A percentile compares a stretch with the other conserved stretches of the same genome.
Evolutionary conservation across 345 rosid species (phyloP).

Genomic region (Eucalyptus regnans): DNA sequence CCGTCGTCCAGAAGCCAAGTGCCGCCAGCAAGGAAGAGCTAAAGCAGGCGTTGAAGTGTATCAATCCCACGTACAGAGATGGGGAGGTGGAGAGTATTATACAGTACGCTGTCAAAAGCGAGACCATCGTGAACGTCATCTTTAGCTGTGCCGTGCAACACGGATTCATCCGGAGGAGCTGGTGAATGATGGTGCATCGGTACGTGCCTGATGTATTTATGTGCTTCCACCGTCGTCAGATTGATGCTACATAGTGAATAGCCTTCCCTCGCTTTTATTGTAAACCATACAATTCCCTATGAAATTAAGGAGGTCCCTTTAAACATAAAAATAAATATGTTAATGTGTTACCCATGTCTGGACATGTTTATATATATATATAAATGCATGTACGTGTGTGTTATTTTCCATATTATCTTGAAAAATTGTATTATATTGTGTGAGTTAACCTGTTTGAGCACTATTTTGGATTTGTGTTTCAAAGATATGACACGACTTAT

Average conservation of each 20-base stretch:
- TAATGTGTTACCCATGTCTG: not conserved
- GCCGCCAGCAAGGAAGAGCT: not conserved
- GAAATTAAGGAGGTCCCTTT: not conserved
- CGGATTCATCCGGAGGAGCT: not conserved
- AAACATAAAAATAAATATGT: not conserved
- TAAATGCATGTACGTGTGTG: fast-evolving
- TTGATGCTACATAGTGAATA: not conserved
- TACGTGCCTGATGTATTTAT: not conserved
- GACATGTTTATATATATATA: not conserved
- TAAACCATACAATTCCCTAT: not conserved
- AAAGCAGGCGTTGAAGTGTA: not conserved
- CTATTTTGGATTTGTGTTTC: not conserved
- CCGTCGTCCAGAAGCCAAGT: not conserved
- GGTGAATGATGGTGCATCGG: not conserved
- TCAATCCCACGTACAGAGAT: not conserved
- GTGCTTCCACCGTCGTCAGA: not conserved
- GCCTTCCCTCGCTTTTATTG: not conserved
- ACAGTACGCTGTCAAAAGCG: not conserved
- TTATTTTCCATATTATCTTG: not conserved
- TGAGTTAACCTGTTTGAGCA: not conserved
- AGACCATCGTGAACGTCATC: not conserved
- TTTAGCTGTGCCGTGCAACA: not conserved
- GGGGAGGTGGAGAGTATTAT: not conserved
- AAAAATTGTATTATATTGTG: not conserved
- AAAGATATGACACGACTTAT: not conserved